Percentiles rank a stretch among this genome's conserved stretches.
phyloP scores from a whole-genome alignment of 169 alveolate genomes.

The Perkinsus marinus region DNA sequence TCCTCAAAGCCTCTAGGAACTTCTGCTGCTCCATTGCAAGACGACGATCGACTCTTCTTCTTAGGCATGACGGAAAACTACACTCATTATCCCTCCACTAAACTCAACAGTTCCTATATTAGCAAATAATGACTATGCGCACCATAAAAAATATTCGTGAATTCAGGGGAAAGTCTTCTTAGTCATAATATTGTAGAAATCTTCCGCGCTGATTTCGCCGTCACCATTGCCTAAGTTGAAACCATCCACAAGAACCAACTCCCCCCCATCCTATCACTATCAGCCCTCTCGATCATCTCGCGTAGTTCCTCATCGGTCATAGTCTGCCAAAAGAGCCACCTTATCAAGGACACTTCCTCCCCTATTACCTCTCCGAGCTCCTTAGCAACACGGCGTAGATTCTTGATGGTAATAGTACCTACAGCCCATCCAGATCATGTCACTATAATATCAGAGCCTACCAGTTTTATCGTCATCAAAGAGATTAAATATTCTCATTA shows the following conservation, averaged over 20 bases:
- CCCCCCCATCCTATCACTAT: slow-evolving; percentile 33
- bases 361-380: slow-evolving; percentile 81
- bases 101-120: not conserved
- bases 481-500: slow-evolving; percentile 84
- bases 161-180: slow-evolving; percentile 82
- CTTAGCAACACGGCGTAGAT: slow-evolving; percentile 91
- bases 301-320: slow-evolving; percentile 91
- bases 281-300: slow-evolving; percentile 97
- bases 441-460: no score
- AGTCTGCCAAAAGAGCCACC: slow-evolving; percentile 19
- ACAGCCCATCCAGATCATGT: no score
- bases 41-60: not conserved
- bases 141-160: not conserved
- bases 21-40: not conserved
- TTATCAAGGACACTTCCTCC: not conserved
- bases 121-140: not conserved
- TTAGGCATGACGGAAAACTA: not conserved
- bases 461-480: slow-evolving; percentile 92
- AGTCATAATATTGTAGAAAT: slow-evolving; percentile 94
- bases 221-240: slow-evolving; percentile 67
- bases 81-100: not conserved
- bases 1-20: not conserved
- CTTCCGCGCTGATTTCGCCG: slow-evolving; percentile 94
- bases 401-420: slow-evolving; percentile 81
- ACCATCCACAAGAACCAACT: not conserved